A percentile compares a stretch with the other conserved stretches of the same genome.
Evolutionary conservation across 225 moss, liverwort and hornwort genomes (phyloP).

Genomic region (Climacium dendroides): DNA sequence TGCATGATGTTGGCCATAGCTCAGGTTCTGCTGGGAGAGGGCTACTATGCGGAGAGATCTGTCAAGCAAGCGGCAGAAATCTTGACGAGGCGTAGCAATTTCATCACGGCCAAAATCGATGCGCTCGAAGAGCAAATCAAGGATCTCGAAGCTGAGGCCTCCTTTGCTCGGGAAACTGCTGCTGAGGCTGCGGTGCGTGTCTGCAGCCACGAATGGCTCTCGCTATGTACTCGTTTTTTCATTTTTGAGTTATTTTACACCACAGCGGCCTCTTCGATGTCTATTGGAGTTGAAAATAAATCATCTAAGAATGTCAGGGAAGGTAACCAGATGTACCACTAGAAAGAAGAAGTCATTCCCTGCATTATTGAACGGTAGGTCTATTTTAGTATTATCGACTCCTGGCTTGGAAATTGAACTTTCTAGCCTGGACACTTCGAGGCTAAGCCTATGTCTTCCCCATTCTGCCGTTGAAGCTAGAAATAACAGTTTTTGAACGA

Average conservation of each 20-base stretch:
- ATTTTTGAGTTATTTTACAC: not conserved
- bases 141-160: constrained; percentile 75
- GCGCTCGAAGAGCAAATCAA: constrained; percentile 46
- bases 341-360: not conserved
- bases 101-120: constrained; percentile 38
- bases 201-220: not conserved
- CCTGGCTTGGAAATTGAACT: not conserved
- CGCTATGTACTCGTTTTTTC: not conserved
- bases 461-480: not conserved
- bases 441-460: not conserved
- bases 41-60: constrained; percentile 83
- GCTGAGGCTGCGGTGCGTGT: constrained; percentile 79
- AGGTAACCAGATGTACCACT: not conserved
- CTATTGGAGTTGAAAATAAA: not conserved
- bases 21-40: constrained; percentile 97
- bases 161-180: constrained; percentile 68
- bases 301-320: not conserved
- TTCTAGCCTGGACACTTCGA: not conserved
- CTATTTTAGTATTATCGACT: not conserved
- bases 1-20: constrained; percentile 60
- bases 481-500: not conserved
- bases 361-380: not conserved
- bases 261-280: not conserved
- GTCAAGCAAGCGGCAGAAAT: constrained; percentile 88
- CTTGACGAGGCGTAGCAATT: constrained; percentile 51